These are phyloP conservation scores for Ampelocalamus luodianensis DNA, from an alignment of 176 grass and related monocot genomes.

Conservation along the genomic window DNA sequence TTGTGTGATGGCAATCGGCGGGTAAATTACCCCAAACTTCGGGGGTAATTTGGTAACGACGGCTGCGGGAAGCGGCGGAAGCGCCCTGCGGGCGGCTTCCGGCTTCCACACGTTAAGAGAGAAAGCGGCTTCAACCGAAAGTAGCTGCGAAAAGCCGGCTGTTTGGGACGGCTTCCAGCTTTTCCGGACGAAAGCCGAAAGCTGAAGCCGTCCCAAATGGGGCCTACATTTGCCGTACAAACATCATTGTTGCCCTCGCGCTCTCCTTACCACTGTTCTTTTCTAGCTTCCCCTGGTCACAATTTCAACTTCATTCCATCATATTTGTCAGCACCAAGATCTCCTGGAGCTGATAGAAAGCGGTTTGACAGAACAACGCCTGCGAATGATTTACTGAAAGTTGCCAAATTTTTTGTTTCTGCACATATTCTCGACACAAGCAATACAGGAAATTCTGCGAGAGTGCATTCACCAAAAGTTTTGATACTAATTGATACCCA, in stretches of 20 bases:
- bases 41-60: no score
- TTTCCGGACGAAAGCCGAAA: no score
- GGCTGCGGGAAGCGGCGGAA: no score
- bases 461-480: conserved; percentile 39
- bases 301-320: conserved; percentile 51
- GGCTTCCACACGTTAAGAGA: no score
- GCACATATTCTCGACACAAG: conserved; percentile 37
- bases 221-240: not conserved
- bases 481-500: not conserved
- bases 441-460: conserved; percentile 25
- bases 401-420: conserved; percentile 16
- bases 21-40: no score
- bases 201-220: no score
- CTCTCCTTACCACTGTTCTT: conserved; percentile 35
- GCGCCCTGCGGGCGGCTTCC: no score
- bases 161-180: no score
- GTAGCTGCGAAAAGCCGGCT: no score
- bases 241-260: conserved; percentile 1
- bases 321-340: conserved; percentile 48
- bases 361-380: conserved; percentile 35
- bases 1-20: no score
- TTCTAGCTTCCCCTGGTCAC: conserved; percentile 57
- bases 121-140: no score
- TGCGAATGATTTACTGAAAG: conserved; percentile 50
- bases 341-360: conserved; percentile 30